Evolutionary conservation across 2,329 filamentous ascomycete species (phyloP), one percentile per base, ranked within the genome.

Genomic region (Penicillium concentricum): DNA sequence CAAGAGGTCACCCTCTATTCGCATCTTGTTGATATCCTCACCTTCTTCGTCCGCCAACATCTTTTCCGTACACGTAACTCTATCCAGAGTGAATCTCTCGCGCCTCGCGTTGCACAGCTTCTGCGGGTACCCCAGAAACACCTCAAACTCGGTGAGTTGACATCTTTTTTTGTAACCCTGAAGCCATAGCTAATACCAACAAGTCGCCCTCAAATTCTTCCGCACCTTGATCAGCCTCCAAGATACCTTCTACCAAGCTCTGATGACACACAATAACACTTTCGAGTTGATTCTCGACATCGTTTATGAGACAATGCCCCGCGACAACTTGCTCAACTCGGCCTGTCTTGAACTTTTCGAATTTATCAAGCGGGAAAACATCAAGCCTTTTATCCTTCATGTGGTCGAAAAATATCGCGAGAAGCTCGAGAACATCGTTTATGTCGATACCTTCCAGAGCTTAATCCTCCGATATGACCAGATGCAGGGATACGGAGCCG

Each of bases 301-400:
- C 37, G 83, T 97, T 34, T 84, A 89, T 54, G 85, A 90, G 63
- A 94, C 91, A 0, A 89, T 97, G 84, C 91, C 92, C 1, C 86
- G 92, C 41, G 93, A 99, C 73, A 97, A 97, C 65, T 81, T 99
- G 3, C 82, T 97, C 32, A 95, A 94, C 73, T 97, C 93, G 0
- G 93, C 92, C 9, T 96, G 91, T 66, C 81, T 97, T 10, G 94
- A 99, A 69, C 84, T 99, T 42, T 97, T 99, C 63, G 92, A 96
- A 68, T 92, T 88, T 68, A 90, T 97, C 67, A 91, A 88, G 71
- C 87, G 87, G 69, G 90, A 95, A 67, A 87, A 87, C 54, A 82
- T 92, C 67, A 95, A 92, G 72, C 86, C 89, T 15, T 80, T 97
- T 45, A 87, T 96, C 55, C 86, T 87, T 61, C 90, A 97, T 69